Conservation (phyloP, 148 eudicot genomes). For the Rhododendron mucronatum region DNA sequence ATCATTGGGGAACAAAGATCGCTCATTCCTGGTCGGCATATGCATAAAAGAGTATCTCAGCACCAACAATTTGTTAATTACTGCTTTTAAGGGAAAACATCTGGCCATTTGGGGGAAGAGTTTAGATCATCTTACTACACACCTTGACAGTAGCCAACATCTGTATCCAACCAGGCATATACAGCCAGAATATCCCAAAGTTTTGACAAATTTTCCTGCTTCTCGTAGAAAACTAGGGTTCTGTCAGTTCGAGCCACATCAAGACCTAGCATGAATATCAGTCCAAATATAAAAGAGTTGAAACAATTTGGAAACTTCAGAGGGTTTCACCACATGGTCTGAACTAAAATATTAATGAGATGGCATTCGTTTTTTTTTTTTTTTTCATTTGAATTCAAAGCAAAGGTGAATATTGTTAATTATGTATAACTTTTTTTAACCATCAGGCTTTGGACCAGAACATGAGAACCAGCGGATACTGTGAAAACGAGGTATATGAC, state of each 20-base stretch:
- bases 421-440: background rate
- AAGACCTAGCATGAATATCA: constrained; percentile 56
- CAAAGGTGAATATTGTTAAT: no score
- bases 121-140: constrained; percentile 14
- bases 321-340: background rate
- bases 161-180: constrained; percentile 87
- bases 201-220: constrained; percentile 78
- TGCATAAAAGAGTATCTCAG: constrained; percentile 12
- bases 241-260: constrained; percentile 95
- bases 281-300: constrained; percentile 16
- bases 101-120: no score
- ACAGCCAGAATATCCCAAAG: constrained; percentile 94
- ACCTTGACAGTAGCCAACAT: constrained; percentile 99
- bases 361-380: background rate
- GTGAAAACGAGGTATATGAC: background rate
- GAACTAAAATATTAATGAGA: background rate
- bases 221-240: constrained; percentile 77
- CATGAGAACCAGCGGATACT: background rate
- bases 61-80: background rate
- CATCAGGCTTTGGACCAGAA: background rate
- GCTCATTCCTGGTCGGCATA: constrained; percentile 73
- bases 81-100: background rate
- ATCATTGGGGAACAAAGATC: constrained; percentile 99
- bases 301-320: constrained; percentile 15
- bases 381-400: background rate